phyloP scores from a whole-genome alignment of 2,329 filamentous ascomycete genomes.

The Achaetomium macrosporum region DNA sequence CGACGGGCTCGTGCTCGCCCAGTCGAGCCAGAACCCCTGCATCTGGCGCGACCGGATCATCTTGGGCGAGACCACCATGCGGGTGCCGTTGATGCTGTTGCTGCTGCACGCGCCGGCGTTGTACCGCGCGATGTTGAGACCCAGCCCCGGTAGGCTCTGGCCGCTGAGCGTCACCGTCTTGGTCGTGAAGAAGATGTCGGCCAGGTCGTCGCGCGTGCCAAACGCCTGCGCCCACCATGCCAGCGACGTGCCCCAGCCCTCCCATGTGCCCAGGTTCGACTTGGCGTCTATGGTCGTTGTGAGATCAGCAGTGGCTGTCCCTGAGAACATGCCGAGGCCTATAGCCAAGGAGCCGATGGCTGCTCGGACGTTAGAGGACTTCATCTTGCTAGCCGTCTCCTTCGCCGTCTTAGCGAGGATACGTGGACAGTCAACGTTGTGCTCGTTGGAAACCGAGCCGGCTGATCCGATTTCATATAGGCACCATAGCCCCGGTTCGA shows the following conservation, averaged over 20 bases:
- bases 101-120: background rate
- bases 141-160: background rate
- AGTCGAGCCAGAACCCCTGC: background rate
- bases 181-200: conserved; percentile 1
- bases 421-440: too few relatives aligned
- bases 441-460: too few relatives aligned
- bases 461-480: too few relatives aligned
- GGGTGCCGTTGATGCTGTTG: background rate
- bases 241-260: conserved; percentile 1
- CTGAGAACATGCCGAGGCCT: too few relatives aligned
- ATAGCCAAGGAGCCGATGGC: too few relatives aligned
- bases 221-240: conserved; percentile 1
- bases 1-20: background rate
- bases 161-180: background rate
- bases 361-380: too few relatives aligned
- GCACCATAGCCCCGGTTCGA: too few relatives aligned
- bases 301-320: background rate
- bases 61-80: background rate
- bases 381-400: too few relatives aligned
- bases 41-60: background rate
- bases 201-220: background rate
- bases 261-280: background rate
- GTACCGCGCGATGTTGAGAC: conserved; percentile 1
- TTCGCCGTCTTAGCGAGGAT: too few relatives aligned
- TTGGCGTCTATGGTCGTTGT: background rate